Base-by-base conservation (phyloP, 192 early-diverging fungal species). In the Podila verticillata region DNA sequence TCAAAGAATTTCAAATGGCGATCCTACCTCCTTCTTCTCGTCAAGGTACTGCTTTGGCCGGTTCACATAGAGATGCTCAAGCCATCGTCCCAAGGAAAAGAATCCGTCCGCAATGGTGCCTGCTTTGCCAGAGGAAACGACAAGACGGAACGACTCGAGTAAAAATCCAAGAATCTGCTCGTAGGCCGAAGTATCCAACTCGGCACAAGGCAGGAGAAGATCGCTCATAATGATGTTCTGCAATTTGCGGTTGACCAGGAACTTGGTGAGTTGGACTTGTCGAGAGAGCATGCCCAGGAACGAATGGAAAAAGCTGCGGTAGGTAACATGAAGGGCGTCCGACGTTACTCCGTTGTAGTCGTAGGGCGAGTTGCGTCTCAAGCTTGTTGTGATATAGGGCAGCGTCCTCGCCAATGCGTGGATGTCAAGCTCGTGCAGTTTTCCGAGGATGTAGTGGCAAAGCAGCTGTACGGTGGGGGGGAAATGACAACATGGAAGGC, bases 361-460 rank as follows among this genome's bases (percentile, higher is more conserved):
- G 15, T 82, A 70, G 7, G 69, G 64, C 1, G 83, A 81, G 57
- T 80, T 72, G 36, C 69, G 48, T 5, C 17, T 57, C 19, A 85
- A 26, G 12, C 85, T 84, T 0, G 34, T 60, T 2, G 83, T 47
- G 20, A 88, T 77, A 9, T 63, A 57, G 3, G 85, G 85, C 7
- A 88, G 32, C 10, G 74, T 75, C 26, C 82, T 74, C 7, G 49
- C 35, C 9, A 88, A 61, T 12, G 82, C 72, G 24, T 68, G 57
- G 4, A 88, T 72, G 36, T 88, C 87, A 13, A 57, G 59, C 39
- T 84, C 74, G 2, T 61, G 5, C 0, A 72, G 60, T 24, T 79
- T 78, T 47, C 85, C 83, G 36, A 88, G 69, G 9, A 86, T 73
- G 34, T 88, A 88, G 31, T 88, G 87, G 8, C 78, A 84, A 63